These are phyloP conservation scores for Ogataea populi-albae DNA, from an alignment of 805 yeast species.

Conservation along the genomic window DNA sequence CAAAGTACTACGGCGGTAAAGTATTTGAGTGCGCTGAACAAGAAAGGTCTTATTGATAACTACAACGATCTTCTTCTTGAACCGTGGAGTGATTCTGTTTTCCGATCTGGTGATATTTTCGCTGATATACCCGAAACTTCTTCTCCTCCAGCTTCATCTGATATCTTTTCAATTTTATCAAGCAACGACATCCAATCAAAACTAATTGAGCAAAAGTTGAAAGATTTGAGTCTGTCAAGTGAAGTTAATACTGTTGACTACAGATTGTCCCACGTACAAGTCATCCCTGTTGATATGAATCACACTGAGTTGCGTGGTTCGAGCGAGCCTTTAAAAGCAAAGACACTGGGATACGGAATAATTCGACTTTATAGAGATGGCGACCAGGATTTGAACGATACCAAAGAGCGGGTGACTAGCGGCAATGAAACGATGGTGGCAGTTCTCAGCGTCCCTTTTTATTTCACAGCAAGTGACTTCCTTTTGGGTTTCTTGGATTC, in stretches of 20 bases:
- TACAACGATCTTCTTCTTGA: slow-evolving; percentile 21
- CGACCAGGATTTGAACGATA: slow-evolving; percentile 29
- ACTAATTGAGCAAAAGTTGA: slow-evolving; percentile 13
- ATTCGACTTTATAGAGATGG: slow-evolving; percentile 63
- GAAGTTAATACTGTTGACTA: slow-evolving; percentile 26
- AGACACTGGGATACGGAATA: slow-evolving; percentile 69
- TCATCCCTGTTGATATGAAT: slow-evolving; percentile 31
- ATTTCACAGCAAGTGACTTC: slow-evolving; percentile 80
- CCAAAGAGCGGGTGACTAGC: slow-evolving; percentile 14
- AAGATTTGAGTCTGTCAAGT: slow-evolving; percentile 5
- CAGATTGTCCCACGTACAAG: slow-evolving; percentile 34
- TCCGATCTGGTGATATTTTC: slow-evolving; percentile 20
- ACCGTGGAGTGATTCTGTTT: slow-evolving; percentile 24
- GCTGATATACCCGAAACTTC: slow-evolving; percentile 9
- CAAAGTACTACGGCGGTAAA: slow-evolving; percentile 15
- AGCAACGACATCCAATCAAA: slow-evolving; percentile 9
- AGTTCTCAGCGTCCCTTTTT: slow-evolving; percentile 82
- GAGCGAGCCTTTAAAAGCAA: slow-evolving; percentile 53
- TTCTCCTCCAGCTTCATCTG: slow-evolving; percentile 7
- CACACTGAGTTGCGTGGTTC: slow-evolving; percentile 9
- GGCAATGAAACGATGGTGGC: slow-evolving; percentile 70
- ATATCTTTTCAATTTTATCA: slow-evolving; percentile 7
- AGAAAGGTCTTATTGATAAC: slow-evolving; percentile 18
- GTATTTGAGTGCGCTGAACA: slow-evolving; percentile 16
- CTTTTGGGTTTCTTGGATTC: slow-evolving; percentile 74